These are phyloP conservation scores for Plasmodium fragile DNA, from an alignment of 169 alveolate species.

Conservation along the genomic window DNA sequence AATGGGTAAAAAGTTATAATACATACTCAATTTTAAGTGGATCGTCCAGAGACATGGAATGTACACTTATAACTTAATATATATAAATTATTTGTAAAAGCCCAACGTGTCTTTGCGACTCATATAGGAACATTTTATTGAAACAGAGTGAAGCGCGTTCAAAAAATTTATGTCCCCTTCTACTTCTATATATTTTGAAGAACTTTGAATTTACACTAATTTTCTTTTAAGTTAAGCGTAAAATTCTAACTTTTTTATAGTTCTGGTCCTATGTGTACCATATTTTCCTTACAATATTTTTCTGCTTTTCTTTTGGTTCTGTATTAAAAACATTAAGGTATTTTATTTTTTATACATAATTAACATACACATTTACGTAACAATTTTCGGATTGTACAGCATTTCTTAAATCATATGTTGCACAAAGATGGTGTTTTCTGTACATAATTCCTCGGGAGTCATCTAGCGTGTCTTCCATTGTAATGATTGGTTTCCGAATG, in stretches of 20 bases:
- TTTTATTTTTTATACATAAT: neutral
- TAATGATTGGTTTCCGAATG: neutral
- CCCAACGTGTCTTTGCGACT: neutral
- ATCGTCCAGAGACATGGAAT: neutral
- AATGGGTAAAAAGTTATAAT: slow-evolving; percentile 10
- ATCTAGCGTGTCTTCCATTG: neutral
- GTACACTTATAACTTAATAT: neutral
- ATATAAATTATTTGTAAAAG: neutral
- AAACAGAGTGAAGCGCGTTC: neutral
- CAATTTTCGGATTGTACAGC: neutral
- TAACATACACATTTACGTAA: neutral
- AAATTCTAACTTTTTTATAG: neutral
- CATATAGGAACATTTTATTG: neutral
- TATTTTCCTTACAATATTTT: neutral
- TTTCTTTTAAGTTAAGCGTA: neutral
- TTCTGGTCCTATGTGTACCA: neutral
- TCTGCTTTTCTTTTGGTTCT: neutral
- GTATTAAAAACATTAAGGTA: neutral
- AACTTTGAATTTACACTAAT: neutral
- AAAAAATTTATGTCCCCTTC: neutral
- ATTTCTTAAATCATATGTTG: neutral
- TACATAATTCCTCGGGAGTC: neutral
- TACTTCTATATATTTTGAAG: neutral
- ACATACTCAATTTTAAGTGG: neutral
- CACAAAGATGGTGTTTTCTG: neutral